Evolutionary conservation across 2,329 filamentous ascomycete genomes (phyloP).

Genomic region (Ceratocystis harringtonii): DNA sequence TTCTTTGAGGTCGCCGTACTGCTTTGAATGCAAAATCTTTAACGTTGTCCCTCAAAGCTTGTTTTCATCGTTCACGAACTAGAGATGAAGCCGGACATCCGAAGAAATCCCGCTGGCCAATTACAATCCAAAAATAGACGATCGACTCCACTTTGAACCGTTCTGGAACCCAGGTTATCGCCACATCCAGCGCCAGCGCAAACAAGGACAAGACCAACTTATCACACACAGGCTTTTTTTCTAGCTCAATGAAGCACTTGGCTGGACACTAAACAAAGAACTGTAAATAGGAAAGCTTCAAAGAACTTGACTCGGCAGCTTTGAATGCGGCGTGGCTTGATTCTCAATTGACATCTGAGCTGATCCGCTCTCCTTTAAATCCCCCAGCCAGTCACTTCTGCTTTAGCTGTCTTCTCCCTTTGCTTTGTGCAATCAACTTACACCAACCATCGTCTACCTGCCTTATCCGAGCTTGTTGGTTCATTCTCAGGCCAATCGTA

Average conservation of each 20-base stretch:
- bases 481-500: not conserved
- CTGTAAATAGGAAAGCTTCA: not conserved
- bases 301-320: not conserved
- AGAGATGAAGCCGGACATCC: slow-evolving; percentile 2
- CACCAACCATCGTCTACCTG: not conserved
- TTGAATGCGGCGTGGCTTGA: not conserved
- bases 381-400: not conserved
- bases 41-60: not conserved
- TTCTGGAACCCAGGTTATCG: not conserved
- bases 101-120: slow-evolving; percentile 11
- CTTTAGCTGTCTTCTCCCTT: not conserved
- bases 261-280: not conserved
- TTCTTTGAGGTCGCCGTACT: too few species aligned
- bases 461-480: not conserved
- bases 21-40: not conserved
- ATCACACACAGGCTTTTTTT: not conserved
- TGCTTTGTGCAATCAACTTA: not conserved
- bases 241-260: not conserved
- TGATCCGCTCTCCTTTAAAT: not conserved
- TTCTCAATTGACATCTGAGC: not conserved
- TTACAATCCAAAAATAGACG: not conserved
- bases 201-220: not conserved
- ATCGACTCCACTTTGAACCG: slow-evolving; percentile 2
- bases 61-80: not conserved
- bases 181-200: not conserved